Percentiles rank a stretch among this genome's conserved stretches.
Evolutionary conservation across 768 basidiomycete genomes (phyloP).

Genomic region (Macrolepiota albuminosa): DNA sequence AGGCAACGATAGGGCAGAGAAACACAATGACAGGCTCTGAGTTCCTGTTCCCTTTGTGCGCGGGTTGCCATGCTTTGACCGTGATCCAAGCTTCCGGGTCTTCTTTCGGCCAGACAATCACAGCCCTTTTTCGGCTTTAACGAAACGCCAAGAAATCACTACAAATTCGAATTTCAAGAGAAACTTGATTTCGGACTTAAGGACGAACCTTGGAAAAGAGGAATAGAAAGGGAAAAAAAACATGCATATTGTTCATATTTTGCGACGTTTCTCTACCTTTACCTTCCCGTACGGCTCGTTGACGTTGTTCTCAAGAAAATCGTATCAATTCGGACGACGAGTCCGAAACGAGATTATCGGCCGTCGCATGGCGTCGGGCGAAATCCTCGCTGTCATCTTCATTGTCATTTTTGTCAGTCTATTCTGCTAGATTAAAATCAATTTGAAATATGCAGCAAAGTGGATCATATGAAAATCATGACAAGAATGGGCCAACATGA

Average conservation of each 20-base stretch:
- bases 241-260: neutral
- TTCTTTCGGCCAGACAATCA: neutral
- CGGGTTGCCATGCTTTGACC: neutral
- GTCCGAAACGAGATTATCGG: neutral
- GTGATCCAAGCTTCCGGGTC: neutral
- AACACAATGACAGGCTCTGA: neutral
- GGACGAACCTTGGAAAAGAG: neutral
- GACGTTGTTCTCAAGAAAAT: neutral
- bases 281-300: neutral
- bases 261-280: no score
- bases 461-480: neutral
- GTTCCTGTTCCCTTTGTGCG: neutral
- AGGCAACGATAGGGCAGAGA: neutral
- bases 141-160: neutral
- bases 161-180: neutral
- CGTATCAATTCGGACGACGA: neutral
- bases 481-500: neutral
- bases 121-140: neutral
- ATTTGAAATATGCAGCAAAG: neutral
- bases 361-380: neutral
- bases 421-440: neutral
- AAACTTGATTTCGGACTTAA: neutral
- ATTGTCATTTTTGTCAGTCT: no score
- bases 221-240: neutral
- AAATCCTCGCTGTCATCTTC: neutral